phyloP scores from a whole-genome alignment of 2,329 filamentous ascomycete genomes.

The Botryotinia narcissicola region DNA sequence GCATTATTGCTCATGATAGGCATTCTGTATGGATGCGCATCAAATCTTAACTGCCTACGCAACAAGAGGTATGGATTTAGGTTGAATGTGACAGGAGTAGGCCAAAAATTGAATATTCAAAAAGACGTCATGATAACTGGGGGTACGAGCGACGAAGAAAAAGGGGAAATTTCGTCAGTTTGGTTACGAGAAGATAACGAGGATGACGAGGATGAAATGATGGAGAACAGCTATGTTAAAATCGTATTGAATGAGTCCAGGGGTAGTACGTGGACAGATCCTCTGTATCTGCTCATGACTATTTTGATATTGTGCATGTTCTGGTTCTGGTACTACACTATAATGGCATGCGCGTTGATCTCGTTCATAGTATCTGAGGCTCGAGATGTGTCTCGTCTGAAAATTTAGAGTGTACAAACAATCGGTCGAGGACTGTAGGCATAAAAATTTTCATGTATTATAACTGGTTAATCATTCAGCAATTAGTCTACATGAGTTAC shows the following conservation, averaged over 20 bases:
- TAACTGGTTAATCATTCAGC: background rate
- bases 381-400: background rate
- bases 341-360: background rate
- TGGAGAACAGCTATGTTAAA: background rate
- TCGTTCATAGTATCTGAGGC: background rate
- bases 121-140: background rate
- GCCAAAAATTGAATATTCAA: background rate
- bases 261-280: background rate
- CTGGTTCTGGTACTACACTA: background rate
- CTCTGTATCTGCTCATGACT: background rate
- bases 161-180: background rate
- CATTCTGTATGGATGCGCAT: background rate
- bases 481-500: background rate
- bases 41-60: background rate
- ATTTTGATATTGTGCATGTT: background rate
- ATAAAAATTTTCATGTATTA: background rate
- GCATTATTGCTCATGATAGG: background rate
- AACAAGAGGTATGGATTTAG: background rate
- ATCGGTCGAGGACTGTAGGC: background rate
- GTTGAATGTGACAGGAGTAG: background rate
- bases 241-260: background rate
- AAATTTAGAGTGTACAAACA: background rate
- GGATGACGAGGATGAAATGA: background rate
- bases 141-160: background rate
- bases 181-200: background rate